Percentiles rank a stretch among this genome's conserved stretches.
Evolutionary conservation across 768 basidiomycete genomes (phyloP).

Genomic region (Suillus discolor): DNA sequence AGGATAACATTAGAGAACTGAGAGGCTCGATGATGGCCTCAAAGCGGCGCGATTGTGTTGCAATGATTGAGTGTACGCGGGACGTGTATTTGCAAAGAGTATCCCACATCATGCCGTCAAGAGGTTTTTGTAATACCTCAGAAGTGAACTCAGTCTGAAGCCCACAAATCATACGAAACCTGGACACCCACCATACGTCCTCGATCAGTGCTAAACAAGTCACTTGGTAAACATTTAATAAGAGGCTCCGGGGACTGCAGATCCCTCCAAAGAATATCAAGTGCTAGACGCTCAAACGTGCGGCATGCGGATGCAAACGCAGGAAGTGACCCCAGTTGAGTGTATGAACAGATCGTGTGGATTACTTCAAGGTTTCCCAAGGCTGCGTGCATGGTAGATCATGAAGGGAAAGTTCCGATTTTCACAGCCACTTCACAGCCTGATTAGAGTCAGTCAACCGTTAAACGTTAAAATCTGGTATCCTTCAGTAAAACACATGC

Average conservation of each 20-base stretch:
- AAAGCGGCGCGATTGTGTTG: too few species aligned
- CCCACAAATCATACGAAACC: not conserved
- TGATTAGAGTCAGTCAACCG: too few species aligned
- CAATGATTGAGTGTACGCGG: not conserved
- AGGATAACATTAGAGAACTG: slow-evolving; percentile 15
- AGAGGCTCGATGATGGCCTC: too few species aligned
- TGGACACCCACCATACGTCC: not conserved
- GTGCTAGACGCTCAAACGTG: slow-evolving; percentile 23
- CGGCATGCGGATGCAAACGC: slow-evolving; percentile 27
- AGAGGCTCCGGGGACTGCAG: slow-evolving; percentile 26
- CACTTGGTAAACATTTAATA: slow-evolving; percentile 8
- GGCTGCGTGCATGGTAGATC: not conserved
- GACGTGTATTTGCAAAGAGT: too few species aligned
- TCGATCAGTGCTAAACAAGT: not conserved
- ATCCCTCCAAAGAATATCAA: slow-evolving; percentile 27
- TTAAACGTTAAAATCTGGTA: too few species aligned
- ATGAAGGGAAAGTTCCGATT: not conserved
- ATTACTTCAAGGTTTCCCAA: slow-evolving; percentile 1
- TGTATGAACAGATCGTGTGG: not conserved
- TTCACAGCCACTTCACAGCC: not conserved
- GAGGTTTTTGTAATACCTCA: not conserved
- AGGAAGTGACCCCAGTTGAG: slow-evolving; percentile 17
- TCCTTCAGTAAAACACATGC: too few species aligned
- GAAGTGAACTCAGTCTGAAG: not conserved
- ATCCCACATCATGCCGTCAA: too few species aligned